Conservation (phyloP, 495 filamentous ascomycete genomes). For the Daldinia vernicosa region DNA sequence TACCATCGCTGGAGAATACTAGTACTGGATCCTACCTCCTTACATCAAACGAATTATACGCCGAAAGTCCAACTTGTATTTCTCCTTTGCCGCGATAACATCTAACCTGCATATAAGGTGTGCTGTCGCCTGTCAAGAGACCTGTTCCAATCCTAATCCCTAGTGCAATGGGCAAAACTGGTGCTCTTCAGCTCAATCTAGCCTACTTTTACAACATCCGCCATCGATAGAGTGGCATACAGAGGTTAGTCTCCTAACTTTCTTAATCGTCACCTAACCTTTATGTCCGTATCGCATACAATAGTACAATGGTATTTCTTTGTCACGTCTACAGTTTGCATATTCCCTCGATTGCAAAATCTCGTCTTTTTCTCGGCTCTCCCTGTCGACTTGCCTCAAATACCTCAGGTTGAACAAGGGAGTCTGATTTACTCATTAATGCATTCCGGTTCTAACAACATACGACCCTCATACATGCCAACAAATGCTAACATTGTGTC, state of each 20-base stretch:
- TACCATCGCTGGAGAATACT: background rate
- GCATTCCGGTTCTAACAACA: background rate
- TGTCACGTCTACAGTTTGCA: slow-evolving; percentile 6
- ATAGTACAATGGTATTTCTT: slow-evolving; percentile 3
- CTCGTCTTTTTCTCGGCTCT: background rate
- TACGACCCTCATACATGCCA: background rate
- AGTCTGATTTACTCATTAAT: background rate
- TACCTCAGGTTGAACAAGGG: slow-evolving; percentile 1
- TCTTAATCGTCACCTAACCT: background rate
- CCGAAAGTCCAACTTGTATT: background rate
- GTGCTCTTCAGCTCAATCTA: slow-evolving; percentile 35
- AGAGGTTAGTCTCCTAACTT: slow-evolving; percentile 14
- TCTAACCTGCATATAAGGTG: slow-evolving; percentile 3
- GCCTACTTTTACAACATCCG: slow-evolving; percentile 28
- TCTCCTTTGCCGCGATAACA: background rate
- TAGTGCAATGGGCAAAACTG: slow-evolving; percentile 41
- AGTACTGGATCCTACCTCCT: background rate
- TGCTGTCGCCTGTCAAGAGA: slow-evolving; percentile 8
- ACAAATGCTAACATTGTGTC: slow-evolving; percentile 14
- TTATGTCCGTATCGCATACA: background rate
- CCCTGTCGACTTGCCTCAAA: background rate
- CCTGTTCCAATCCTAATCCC: background rate
- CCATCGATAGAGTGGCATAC: slow-evolving; percentile 35
- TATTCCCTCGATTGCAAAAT: background rate
- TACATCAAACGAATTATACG: background rate